Evolutionary conservation across 2,329 filamentous ascomycete species (phyloP).

Genomic region (Colletotrichum navitas): DNA sequence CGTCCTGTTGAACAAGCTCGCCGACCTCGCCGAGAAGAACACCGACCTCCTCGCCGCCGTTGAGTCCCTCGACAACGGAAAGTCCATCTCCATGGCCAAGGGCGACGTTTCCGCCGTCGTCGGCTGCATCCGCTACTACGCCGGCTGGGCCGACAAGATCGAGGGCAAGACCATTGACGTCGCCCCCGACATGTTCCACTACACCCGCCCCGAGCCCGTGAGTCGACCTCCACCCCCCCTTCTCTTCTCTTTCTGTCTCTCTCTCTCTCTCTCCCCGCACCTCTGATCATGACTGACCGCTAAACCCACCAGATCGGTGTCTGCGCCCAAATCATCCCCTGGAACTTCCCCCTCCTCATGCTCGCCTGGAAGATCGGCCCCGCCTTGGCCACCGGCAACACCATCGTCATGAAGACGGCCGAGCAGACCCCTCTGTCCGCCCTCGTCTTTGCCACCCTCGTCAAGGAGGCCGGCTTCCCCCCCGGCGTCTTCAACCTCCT

Average conservation of each 20-base stretch:
- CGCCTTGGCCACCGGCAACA: constrained; percentile 79
- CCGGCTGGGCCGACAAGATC: constrained; percentile 93
- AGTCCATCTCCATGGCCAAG: constrained; percentile 81
- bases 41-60: constrained; percentile 80
- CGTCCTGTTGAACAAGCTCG: constrained; percentile 79
- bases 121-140: constrained; percentile 76
- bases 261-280: background rate
- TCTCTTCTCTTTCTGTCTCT: background rate
- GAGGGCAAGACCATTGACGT: constrained; percentile 89
- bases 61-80: constrained; percentile 91
- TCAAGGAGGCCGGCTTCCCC: constrained; percentile 84
- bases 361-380: constrained; percentile 85
- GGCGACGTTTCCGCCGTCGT: constrained; percentile 78
- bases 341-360: constrained; percentile 90
- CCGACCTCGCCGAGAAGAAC: constrained; percentile 85
- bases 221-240: constrained; percentile 42
- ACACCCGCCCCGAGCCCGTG: constrained; percentile 82
- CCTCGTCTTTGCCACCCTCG: constrained; percentile 72
- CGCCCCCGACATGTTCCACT: constrained; percentile 82
- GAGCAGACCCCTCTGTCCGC: constrained; percentile 82
- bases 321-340: constrained; percentile 89
- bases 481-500: constrained; percentile 82
- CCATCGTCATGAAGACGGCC: constrained; percentile 79
- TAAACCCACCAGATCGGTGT: constrained; percentile 70
- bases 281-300: background rate